Evolutionary conservation across 2,329 filamentous ascomycete genomes (phyloP).

Genomic region (Pestalotiopsis sp.): DNA sequence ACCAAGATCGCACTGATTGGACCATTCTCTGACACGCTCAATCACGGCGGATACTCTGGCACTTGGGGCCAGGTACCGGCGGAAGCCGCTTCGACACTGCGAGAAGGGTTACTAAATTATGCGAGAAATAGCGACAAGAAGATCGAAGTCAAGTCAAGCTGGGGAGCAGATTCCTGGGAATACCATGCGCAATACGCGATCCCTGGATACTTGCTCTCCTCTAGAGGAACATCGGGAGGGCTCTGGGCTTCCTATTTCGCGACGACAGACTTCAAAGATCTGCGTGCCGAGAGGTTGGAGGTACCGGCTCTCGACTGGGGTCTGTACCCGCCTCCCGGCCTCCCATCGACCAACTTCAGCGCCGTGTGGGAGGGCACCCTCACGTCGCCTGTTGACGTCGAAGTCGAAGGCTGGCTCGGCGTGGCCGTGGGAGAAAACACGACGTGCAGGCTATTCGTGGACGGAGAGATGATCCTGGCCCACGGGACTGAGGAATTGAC

Average conservation of each 20-base stretch:
- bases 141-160: conserved; percentile 37
- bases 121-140: conserved; percentile 17
- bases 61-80: conserved; percentile 40
- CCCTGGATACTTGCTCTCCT: conserved; percentile 39
- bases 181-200: conserved; percentile 45
- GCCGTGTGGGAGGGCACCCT: conserved; percentile 42
- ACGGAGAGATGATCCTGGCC: conserved; percentile 27
- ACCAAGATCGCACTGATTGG: conserved; percentile 39
- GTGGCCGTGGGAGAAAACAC: conserved; percentile 40
- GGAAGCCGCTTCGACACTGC: conserved; percentile 36
- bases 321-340: conserved; percentile 40
- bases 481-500: conserved; percentile 26
- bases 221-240: conserved; percentile 35
- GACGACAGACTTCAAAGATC: conserved; percentile 36
- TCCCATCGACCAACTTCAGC: conserved; percentile 45
- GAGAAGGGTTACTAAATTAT: conserved; percentile 35
- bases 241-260: conserved; percentile 41
- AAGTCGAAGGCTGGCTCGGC: conserved; percentile 42
- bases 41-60: conserved; percentile 45
- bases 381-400: conserved; percentile 34
- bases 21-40: conserved; percentile 39
- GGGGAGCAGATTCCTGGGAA: conserved; percentile 44
- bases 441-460: conserved; percentile 37
- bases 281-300: conserved; percentile 31
- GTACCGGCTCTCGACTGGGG: conserved; percentile 43